Base-by-base conservation (phyloP, 495 filamentous ascomycete genomes). In the Acidiella bohemica region DNA sequence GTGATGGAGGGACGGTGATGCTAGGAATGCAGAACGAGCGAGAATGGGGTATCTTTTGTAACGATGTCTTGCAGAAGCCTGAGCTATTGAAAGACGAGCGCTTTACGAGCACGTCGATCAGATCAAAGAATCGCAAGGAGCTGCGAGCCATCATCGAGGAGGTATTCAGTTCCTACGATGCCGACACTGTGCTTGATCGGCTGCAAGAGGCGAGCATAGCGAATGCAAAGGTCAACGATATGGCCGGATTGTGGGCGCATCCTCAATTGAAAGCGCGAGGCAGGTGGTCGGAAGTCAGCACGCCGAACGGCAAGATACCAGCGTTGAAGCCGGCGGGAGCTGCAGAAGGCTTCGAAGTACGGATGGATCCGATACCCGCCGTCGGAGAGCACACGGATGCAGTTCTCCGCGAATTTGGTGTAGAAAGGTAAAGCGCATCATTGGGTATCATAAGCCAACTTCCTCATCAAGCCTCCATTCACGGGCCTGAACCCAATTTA, bases 1-100 rank as follows among this genome's bases (percentile, higher is more conserved):
- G 66, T 0, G 62, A 59, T 18, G 57, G 59, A 0, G 57, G 61
- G 9, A 60, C 64, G 0, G 64, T 72, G n/a, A 70, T 72, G 67
- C 48, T 72, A 13, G 68, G 67, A 0, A 63, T 72, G 21, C 68
- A 72, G 37, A 71, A 70, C 39, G 67, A 70, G 49, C 53, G 67
- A 5, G 68, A 71, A 50, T 71, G 66, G 67, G 51, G 44, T 9
- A 66, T 55, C 3, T 68, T 71, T 44, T 70, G 67, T 36, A 38
- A 47, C 0, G 44, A 49, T 13, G 65, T 70, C 5, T 53, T 68
- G 4, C 23, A 41, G 21, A 51, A 40, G 23, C 29, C 50, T 3
- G 46, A 46, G 2, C 27, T 53, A 21, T 9, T 35, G 11, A 21
- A 42, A 12, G 50, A 53, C 26, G 32, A 22, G 13, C 35, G 50